These are phyloP conservation scores for Podila minutissima DNA, from an alignment of 192 early-diverging fungal species.

Conservation along the genomic window DNA sequence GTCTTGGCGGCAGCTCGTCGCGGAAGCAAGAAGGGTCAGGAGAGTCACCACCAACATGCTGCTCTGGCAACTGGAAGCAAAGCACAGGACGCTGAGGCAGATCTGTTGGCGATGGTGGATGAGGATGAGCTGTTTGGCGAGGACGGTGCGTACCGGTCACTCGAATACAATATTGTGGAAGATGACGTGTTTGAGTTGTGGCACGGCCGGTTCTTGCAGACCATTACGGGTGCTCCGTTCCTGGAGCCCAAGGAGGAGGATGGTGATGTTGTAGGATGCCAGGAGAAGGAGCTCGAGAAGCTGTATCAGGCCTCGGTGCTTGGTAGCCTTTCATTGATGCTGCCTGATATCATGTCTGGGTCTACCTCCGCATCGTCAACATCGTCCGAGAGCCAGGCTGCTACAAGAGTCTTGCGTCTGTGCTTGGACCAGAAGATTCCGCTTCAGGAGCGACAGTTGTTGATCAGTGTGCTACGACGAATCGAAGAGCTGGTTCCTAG, in stretches of 20 bases:
- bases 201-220: conserved; percentile 39
- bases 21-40: background rate
- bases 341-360: conserved; percentile 28
- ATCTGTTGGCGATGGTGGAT: conserved; percentile 31
- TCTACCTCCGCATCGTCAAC: background rate
- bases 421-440: conserved; percentile 19
- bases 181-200: conserved; percentile 39
- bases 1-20: background rate
- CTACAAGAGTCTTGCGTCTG: conserved; percentile 18
- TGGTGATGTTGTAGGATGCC: background rate
- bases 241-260: background rate
- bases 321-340: conserved; percentile 14
- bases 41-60: background rate
- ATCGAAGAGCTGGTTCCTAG: conserved; percentile 30
- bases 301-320: conserved; percentile 5
- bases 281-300: background rate
- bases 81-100: conserved; percentile 18
- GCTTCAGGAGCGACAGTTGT: conserved; percentile 12
- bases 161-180: conserved; percentile 31
- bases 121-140: conserved; percentile 17
- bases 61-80: background rate
- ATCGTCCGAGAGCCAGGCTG: conserved; percentile 18
- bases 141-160: background rate
- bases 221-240: conserved; percentile 8
- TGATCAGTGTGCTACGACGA: conserved; percentile 25